These are phyloP conservation scores for Ormosia emarginata DNA, from an alignment of 306 rosid species.

Conservation along the genomic window DNA sequence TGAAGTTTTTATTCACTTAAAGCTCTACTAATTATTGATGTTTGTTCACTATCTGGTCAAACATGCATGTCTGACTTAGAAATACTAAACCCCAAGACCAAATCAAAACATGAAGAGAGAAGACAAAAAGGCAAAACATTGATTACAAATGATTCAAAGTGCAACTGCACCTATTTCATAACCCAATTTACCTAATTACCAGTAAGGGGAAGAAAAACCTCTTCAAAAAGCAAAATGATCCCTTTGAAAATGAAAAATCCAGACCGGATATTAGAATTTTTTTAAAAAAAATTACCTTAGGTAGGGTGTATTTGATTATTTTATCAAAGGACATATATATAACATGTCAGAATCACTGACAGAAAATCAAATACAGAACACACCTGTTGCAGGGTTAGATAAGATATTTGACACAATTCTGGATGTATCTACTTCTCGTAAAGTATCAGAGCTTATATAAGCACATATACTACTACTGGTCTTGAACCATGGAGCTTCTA, in stretches of 20 bases:
- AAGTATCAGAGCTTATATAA: constrained; percentile 26
- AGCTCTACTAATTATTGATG: background rate
- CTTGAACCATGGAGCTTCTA: constrained; percentile 37
- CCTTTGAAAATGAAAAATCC: background rate
- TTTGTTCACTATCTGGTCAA: background rate
- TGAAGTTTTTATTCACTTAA: background rate
- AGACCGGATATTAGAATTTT: background rate
- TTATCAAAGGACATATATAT: background rate
- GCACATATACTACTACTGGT: constrained; percentile 20
- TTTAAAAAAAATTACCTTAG: background rate
- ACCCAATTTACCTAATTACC: background rate
- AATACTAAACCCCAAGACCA: background rate
- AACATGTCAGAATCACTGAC: background rate
- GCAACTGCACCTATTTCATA: background rate
- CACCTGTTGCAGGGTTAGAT: constrained; percentile 10
- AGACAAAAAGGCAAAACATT: background rate
- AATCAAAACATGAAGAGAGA: background rate
- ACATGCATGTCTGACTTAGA: background rate
- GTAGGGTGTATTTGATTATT: too few relatives aligned
- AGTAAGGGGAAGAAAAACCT: background rate
- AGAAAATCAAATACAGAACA: background rate
- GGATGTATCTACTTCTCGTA: constrained; percentile 37
- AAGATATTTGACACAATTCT: constrained; percentile 24
- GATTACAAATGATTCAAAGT: background rate
- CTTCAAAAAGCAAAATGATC: background rate